A percentile compares a stretch with the other conserved stretches of the same genome.
These are phyloP conservation scores for Ensete ventricosum DNA, from an alignment of 176 grass and related monocot genomes.

Conservation along the genomic window DNA sequence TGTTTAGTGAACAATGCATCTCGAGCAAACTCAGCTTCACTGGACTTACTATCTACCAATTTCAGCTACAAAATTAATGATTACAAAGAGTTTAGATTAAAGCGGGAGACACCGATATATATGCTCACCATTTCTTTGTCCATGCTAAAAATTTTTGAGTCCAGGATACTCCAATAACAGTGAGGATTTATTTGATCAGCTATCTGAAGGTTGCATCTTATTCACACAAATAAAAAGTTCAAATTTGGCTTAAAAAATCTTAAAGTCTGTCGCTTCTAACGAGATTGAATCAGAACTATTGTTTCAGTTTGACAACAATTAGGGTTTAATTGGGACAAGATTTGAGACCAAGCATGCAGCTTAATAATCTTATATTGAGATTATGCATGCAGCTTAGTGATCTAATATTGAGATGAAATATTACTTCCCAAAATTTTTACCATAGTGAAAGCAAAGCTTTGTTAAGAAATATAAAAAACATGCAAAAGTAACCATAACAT, in stretches of 20 bases:
- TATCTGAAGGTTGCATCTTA: background rate
- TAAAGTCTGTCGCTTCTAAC: background rate
- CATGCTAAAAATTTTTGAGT: no score
- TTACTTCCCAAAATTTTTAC: no score
- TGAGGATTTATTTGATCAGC: no score
- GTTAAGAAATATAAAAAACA: background rate
- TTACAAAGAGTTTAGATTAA: background rate
- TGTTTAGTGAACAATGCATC: conserved; percentile 68
- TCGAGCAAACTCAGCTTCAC: conserved; percentile 60
- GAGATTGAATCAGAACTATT: background rate
- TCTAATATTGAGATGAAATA: no score
- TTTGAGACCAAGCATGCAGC: background rate
- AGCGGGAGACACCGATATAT: background rate
- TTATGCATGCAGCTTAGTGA: no score
- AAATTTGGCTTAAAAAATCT: background rate
- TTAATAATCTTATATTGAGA: background rate
- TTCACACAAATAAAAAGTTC: background rate
- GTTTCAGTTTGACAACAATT: background rate
- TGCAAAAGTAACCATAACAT: background rate
- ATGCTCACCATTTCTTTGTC: no score
- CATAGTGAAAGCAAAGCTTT: no score
- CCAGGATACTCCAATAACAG: no score
- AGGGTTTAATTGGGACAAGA: background rate
- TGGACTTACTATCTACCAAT: conserved; percentile 44
- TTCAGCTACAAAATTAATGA: conserved; percentile 49